phyloP scores from a whole-genome alignment of 2,329 filamentous ascomycete genomes.

The Paraconiothyrium brasiliense region DNA sequence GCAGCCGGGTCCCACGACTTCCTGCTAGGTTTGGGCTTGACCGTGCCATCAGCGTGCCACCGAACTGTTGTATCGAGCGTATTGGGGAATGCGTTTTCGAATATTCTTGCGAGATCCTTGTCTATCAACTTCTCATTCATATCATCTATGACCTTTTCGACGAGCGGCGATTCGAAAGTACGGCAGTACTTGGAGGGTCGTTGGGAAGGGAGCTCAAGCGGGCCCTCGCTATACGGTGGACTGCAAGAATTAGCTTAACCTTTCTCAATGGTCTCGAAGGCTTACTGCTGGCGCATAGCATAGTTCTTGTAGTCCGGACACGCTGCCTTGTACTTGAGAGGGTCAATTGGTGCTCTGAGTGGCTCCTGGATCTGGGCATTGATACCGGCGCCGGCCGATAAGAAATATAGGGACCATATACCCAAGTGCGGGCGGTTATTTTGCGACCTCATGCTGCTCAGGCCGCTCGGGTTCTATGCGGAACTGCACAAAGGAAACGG shows the following conservation, averaged over 20 bases:
- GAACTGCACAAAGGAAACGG: not conserved
- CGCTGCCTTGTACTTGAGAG: constrained; percentile 52
- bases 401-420: constrained; percentile 18
- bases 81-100: constrained; percentile 95
- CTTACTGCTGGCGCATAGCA: constrained; percentile 68
- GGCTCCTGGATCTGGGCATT: constrained; percentile 40
- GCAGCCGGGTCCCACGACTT: constrained; percentile 55
- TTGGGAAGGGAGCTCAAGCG: constrained; percentile 83
- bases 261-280: not conserved
- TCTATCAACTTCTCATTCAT: constrained; percentile 82
- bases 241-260: constrained; percentile 55
- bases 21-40: constrained; percentile 51
- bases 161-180: constrained; percentile 85
- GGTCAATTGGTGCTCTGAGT: constrained; percentile 39
- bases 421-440: constrained; percentile 23
- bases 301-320: constrained; percentile 75
- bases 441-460: constrained; percentile 30
- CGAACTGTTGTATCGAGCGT: constrained; percentile 89
- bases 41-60: constrained; percentile 77
- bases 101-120: constrained; percentile 87
- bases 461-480: not conserved
- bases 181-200: constrained; percentile 82
- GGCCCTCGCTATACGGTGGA: constrained; percentile 80
- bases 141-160: constrained; percentile 87
- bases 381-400: constrained; percentile 21